Percentiles rank a stretch among this genome's conserved stretches.
Evolutionary conservation across 1,139 yeast genomes (phyloP).

Genomic region (Magnusiomyces sp.): DNA sequence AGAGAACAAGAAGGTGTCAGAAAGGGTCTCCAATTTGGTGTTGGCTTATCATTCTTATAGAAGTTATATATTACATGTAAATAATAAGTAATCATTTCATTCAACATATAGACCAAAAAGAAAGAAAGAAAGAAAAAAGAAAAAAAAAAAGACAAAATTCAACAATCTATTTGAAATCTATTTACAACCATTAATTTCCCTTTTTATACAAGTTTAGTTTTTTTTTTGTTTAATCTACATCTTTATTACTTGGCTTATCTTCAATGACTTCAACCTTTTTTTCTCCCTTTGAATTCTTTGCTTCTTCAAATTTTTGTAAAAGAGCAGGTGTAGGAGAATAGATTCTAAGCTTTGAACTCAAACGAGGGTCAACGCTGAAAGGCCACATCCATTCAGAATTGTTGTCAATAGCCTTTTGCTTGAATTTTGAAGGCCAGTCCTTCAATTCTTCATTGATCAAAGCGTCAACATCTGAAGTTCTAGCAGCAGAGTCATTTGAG

Average conservation of each 20-base stretch:
- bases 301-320: slow-evolving; percentile 3
- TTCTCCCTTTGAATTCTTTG: not conserved
- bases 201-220: too few species aligned
- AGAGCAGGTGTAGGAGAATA: slow-evolving; percentile 30
- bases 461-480: slow-evolving; percentile 42
- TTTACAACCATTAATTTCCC: too few species aligned
- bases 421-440: slow-evolving; percentile 91
- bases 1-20: slow-evolving; percentile 59
- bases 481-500: slow-evolving; percentile 29
- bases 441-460: slow-evolving; percentile 58
- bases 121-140: too few species aligned
- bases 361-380: slow-evolving; percentile 58
- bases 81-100: too few species aligned
- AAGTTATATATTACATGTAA: not conserved
- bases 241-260: too few species aligned
- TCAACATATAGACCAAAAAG: too few species aligned
- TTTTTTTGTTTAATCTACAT: too few species aligned
- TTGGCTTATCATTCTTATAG: slow-evolving; percentile 76
- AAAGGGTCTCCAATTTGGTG: slow-evolving; percentile 89
- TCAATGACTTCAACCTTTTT: too few species aligned
- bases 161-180: too few species aligned
- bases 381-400: slow-evolving; percentile 87
- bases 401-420: slow-evolving; percentile 57
- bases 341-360: slow-evolving; percentile 48
- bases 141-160: too few species aligned